Evolutionary conservation across 495 filamentous ascomycete genomes (phyloP).

Genomic region (Podospora pseudoanserina): DNA sequence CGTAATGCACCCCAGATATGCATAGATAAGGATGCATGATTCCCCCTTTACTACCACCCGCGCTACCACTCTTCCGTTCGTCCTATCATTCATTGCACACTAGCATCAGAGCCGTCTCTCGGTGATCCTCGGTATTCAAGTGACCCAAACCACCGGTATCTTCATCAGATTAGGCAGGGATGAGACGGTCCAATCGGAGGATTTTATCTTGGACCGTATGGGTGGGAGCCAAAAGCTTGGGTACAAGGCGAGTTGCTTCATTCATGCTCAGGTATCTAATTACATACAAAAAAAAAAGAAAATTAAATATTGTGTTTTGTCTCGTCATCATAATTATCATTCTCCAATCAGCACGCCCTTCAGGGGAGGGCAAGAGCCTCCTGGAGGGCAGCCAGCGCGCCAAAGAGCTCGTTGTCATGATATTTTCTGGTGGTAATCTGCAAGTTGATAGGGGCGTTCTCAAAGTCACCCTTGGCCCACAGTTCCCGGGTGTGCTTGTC

Average conservation of each 20-base stretch:
- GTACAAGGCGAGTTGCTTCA: background rate
- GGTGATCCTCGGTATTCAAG: background rate
- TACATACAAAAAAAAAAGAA: background rate
- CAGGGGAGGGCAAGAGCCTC: constrained; percentile 10
- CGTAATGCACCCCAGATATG: background rate
- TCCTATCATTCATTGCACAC: background rate
- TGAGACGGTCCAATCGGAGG: background rate
- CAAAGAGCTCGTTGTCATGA: constrained; percentile 21
- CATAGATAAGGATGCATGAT: background rate
- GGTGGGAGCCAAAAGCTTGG: background rate
- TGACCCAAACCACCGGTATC: background rate
- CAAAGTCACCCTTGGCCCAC: constrained; percentile 22
- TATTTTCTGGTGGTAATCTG: constrained; percentile 19
- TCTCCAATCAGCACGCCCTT: background rate
- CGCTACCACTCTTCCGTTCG: background rate
- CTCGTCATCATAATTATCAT: background rate
- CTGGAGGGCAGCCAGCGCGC: constrained; percentile 14
- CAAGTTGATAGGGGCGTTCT: constrained; percentile 18
- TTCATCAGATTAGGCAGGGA: background rate
- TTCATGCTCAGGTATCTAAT: background rate
- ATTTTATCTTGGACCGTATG: background rate
- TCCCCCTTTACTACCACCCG: background rate
- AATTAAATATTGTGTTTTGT: background rate
- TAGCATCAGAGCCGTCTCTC: background rate
- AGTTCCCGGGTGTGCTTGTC: constrained; percentile 15